Conservation (phyloP, 805 yeast species). For the Jamesozyma gamospora region DNA sequence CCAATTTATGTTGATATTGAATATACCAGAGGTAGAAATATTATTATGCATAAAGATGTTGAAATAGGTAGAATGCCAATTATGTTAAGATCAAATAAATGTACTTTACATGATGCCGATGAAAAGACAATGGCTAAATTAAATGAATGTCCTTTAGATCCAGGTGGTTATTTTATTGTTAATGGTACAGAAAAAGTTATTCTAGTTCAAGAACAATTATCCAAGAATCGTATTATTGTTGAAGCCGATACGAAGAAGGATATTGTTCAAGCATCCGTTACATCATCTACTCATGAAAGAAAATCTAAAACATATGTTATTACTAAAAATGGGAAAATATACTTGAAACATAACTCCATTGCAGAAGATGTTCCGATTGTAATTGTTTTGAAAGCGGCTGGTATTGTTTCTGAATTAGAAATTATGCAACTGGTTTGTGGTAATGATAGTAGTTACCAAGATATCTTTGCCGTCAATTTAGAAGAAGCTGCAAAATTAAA, state of each 20-base stretch:
- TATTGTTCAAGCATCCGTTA: constrained; percentile 93
- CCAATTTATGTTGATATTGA: constrained; percentile 96
- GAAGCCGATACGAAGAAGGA: constrained; percentile 94
- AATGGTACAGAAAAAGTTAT: constrained; percentile 98
- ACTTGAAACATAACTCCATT: constrained; percentile 89
- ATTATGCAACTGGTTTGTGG: constrained; percentile 94
- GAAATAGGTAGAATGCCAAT: constrained; percentile 99
- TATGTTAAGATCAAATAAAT: constrained; percentile 88
- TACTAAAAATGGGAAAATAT: constrained; percentile 81
- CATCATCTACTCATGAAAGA: constrained; percentile 96
- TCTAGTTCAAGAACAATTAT: constrained; percentile 90
- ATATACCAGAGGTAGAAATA: constrained; percentile 88
- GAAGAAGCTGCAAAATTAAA: constrained; percentile 87
- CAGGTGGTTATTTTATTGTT: constrained; percentile 96
- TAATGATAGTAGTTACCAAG: constrained; percentile 77
- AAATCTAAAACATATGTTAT: constrained; percentile 95
- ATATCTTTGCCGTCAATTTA: constrained; percentile 81
- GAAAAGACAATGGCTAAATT: constrained; percentile 79
- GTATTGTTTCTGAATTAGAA: constrained; percentile 84
- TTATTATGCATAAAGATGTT: constrained; percentile 78
- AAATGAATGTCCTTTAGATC: constrained; percentile 94
- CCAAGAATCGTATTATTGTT: constrained; percentile 94
- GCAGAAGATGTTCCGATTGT: constrained; percentile 94
- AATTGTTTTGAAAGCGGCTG: constrained; percentile 87
- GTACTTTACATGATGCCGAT: constrained; percentile 69